Evolutionary conservation across 1,284 basidiomycete species (phyloP).

Genomic region (Chalciporus sp.): DNA sequence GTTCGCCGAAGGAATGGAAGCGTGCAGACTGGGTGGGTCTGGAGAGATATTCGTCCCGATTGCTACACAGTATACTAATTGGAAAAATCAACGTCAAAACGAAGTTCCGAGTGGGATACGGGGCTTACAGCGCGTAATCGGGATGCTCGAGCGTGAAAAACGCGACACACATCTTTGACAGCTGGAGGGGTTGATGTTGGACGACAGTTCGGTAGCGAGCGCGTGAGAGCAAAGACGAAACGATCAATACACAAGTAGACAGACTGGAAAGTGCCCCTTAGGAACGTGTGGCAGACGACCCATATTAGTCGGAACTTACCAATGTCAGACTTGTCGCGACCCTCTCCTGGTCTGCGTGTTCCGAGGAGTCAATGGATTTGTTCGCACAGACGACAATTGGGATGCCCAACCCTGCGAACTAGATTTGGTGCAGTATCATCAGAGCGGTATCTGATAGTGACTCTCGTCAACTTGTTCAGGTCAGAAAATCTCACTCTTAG

Average conservation of each 20-base stretch:
- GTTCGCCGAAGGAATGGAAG: slow-evolving; percentile 56
- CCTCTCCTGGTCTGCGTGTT: not conserved
- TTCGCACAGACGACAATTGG: not conserved
- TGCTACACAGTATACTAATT: slow-evolving; percentile 68
- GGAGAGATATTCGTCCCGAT: slow-evolving; percentile 73
- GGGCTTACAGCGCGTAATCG: slow-evolving; percentile 68
- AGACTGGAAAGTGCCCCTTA: not conserved
- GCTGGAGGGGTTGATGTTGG: not conserved
- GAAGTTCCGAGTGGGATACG: slow-evolving; percentile 1
- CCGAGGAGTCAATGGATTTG: slow-evolving; percentile 9
- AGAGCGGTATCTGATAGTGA: not conserved
- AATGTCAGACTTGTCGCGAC: slow-evolving; percentile 14
- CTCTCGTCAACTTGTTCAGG: not conserved
- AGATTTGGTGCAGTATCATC: not conserved
- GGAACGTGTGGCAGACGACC: slow-evolving; percentile 1
- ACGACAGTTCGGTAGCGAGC: not conserved
- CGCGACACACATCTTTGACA: slow-evolving; percentile 65
- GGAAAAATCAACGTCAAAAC: slow-evolving; percentile 1
- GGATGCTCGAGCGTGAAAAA: slow-evolving; percentile 76
- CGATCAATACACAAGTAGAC: slow-evolving; percentile 1
- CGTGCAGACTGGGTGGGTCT: slow-evolving; percentile 66
- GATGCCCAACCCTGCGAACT: not conserved
- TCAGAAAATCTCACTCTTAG: not conserved
- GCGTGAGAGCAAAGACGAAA: slow-evolving; percentile 3
- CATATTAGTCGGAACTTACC: not conserved